Conservation (phyloP, 352 stramenopile genomes). For the Phytophthora ohioensis region DNA sequence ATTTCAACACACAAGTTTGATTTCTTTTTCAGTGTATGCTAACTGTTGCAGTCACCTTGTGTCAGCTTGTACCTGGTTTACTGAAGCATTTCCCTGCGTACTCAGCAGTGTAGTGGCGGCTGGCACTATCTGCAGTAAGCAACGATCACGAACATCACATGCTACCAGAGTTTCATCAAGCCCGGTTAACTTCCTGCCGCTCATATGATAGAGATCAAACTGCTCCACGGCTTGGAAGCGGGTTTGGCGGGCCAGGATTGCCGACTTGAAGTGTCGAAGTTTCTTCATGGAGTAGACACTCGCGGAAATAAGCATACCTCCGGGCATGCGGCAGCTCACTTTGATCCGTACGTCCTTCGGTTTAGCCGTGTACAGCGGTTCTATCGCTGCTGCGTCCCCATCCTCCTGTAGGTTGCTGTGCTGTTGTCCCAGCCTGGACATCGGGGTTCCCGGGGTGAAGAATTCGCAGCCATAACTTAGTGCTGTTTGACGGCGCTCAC, state of each 20-base stretch:
- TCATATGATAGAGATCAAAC: constrained; percentile 64
- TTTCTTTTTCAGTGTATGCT: constrained; percentile 1
- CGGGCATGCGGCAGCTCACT: constrained; percentile 65
- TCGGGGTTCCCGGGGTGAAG: constrained; percentile 14
- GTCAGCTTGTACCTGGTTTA: neutral
- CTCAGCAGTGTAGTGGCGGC: constrained; percentile 6
- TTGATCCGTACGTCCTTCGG: constrained; percentile 40
- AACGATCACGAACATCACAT: constrained; percentile 50
- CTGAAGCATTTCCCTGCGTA: constrained; percentile 9
- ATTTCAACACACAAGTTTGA: constrained; percentile 2
- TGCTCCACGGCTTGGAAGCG: constrained; percentile 56
- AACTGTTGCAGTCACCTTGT: neutral
- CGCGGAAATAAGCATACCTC: constrained; percentile 55
- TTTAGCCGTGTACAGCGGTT: constrained; percentile 14
- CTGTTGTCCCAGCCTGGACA: constrained; percentile 6
- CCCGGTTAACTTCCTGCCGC: constrained; percentile 43
- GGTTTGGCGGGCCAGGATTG: constrained; percentile 46
- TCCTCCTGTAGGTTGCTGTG: constrained; percentile 26
- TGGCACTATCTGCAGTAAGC: constrained; percentile 56
- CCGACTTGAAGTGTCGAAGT: constrained; percentile 63
- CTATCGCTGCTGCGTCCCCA: neutral
- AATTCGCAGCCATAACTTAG: constrained; percentile 5
- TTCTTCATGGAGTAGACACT: constrained; percentile 53
- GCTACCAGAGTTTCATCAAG: constrained; percentile 49
- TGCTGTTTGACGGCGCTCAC: constrained; percentile 6